Percentiles rank a stretch among this genome's conserved stretches.
Conservation (phyloP, 441 rosid species). For the Eruca vesicaria region DNA sequence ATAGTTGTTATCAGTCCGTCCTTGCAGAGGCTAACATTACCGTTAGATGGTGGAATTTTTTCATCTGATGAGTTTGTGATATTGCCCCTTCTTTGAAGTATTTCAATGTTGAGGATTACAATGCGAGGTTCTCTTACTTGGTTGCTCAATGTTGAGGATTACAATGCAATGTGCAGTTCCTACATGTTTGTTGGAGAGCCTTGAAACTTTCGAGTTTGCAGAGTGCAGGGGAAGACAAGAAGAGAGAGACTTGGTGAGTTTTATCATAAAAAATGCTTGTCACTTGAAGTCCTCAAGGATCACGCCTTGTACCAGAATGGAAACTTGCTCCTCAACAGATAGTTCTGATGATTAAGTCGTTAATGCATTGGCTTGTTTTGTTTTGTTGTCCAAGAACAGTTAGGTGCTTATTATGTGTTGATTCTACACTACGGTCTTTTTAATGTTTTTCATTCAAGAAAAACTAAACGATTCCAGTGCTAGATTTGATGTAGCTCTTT, state of each 20-base stretch:
- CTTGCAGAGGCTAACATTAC: not conserved
- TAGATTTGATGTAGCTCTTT: too few relatives aligned
- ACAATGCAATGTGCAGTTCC: slow-evolving; percentile 14
- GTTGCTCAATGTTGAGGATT: not conserved
- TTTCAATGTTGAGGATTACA: not conserved
- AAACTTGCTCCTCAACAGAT: not conserved
- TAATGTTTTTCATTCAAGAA: not conserved
- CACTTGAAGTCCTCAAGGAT: not conserved
- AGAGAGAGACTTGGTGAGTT: slow-evolving; percentile 12
- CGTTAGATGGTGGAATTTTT: not conserved
- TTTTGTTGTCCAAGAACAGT: not conserved
- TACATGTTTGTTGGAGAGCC: not conserved
- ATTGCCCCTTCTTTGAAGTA: not conserved
- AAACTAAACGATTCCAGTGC: too few relatives aligned
- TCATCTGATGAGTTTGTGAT: not conserved
- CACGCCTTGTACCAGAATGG: not conserved
- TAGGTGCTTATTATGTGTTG: not conserved
- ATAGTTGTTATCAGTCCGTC: not conserved
- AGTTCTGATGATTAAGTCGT: not conserved
- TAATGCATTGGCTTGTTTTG: not conserved
- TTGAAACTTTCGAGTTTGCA: slow-evolving; percentile 9
- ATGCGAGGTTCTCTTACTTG: not conserved
- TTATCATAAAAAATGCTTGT: not conserved
- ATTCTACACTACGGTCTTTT: not conserved
- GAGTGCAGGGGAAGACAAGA: not conserved